Conservation (phyloP, 257 asterid species). For the Solanum megistacrolobum region DNA sequence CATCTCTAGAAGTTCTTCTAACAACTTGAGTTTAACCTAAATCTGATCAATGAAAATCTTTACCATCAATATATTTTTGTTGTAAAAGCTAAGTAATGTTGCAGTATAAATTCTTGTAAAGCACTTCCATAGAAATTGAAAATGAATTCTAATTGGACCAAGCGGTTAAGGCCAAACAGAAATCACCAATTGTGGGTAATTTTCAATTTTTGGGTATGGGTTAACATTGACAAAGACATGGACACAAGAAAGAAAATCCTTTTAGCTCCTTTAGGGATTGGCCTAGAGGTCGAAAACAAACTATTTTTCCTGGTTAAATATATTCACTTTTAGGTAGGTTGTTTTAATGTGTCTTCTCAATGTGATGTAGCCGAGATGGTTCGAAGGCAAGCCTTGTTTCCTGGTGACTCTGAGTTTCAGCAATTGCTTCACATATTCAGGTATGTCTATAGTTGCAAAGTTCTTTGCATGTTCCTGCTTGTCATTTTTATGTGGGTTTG, state of each 20-base stretch:
- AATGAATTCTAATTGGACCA: neutral
- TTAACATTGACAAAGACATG: neutral
- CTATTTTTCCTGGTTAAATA: neutral
- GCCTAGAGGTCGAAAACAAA: neutral
- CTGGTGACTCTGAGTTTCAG: conserved; percentile 93
- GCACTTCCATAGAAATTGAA: neutral
- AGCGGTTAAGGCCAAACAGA: neutral
- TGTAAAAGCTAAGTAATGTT: neutral
- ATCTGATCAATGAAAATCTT: neutral
- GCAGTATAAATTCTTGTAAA: neutral
- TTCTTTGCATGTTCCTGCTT: neutral
- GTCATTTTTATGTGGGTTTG: no score
- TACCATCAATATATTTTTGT: neutral
- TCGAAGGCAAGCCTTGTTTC: conserved; percentile 81
- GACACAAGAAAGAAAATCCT: neutral
- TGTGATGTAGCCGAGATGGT: conserved; percentile 74
- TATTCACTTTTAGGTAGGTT: neutral
- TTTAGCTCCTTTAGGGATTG: neutral
- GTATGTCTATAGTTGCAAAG: conserved; percentile 10
- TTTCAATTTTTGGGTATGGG: neutral
- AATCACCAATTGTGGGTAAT: neutral
- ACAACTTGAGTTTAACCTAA: neutral
- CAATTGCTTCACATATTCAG: conserved; percentile 87
- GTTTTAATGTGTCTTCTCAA: neutral
- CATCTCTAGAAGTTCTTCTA: neutral